Percentiles rank a stretch among this genome's conserved stretches.
These are phyloP conservation scores for Protostelium mycophagum DNA, from an alignment of 78 protist genomes.

Conservation along the genomic window DNA sequence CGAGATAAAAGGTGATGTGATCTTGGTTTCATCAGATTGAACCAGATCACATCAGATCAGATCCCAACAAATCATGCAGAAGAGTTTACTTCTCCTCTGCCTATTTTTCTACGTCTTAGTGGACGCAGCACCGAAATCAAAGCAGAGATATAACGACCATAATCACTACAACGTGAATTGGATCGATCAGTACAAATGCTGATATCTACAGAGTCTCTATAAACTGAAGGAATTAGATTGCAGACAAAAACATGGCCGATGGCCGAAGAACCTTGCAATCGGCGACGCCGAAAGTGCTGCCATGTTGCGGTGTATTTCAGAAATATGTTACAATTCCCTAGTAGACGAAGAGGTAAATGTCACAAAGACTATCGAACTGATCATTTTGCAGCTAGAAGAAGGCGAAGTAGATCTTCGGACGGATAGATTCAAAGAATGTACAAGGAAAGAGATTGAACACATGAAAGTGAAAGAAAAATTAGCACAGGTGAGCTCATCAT, in stretches of 20 bases:
- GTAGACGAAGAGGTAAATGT: background rate
- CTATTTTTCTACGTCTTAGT: background rate
- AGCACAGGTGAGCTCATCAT: too few relatives aligned
- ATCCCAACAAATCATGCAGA: background rate
- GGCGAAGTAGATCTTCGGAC: background rate
- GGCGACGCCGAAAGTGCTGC: background rate
- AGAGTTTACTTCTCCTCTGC: background rate
- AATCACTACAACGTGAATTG: background rate
- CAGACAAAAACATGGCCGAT: background rate
- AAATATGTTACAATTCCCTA: background rate
- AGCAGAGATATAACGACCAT: background rate
- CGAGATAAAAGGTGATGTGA: background rate
- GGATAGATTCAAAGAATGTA: background rate
- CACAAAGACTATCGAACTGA: background rate
- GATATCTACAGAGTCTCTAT: background rate
- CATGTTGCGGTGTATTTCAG: background rate
- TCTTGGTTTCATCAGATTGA: too few relatives aligned
- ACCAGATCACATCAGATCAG: background rate
- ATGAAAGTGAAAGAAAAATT: background rate
- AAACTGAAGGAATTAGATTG: background rate
- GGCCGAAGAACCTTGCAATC: background rate
- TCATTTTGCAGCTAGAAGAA: background rate
- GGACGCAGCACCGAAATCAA: background rate
- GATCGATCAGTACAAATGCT: background rate
- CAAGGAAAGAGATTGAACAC: background rate